Evolutionary conservation across 208 protist genomes (phyloP).

Genomic region (Hexamita inflata): DNA sequence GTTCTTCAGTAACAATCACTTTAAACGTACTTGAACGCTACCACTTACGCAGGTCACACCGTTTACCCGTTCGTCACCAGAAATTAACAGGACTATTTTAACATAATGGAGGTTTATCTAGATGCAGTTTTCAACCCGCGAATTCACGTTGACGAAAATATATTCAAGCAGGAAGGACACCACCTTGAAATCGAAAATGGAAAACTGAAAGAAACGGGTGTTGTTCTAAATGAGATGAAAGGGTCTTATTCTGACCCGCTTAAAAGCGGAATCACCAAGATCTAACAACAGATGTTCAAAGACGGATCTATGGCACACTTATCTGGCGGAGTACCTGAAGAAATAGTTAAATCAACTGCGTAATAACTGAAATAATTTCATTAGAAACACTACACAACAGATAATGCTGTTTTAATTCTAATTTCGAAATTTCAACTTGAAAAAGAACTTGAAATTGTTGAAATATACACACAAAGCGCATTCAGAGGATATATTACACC

Average conservation of each 20-base stretch:
- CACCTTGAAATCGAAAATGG: conserved; percentile 28
- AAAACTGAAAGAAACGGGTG: conserved; percentile 29
- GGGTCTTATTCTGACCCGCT: conserved; percentile 32
- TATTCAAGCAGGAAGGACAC: conserved; percentile 41
- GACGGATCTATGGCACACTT: background rate
- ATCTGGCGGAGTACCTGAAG: background rate
- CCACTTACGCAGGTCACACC: conserved; percentile 44
- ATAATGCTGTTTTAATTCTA: too few species aligned
- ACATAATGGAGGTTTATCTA: conserved; percentile 48
- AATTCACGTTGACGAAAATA: conserved; percentile 9
- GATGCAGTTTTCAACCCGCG: conserved; percentile 46
- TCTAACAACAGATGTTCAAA: background rate
- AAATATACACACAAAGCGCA: too few species aligned
- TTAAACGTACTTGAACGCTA: conserved; percentile 49
- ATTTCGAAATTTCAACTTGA: too few species aligned
- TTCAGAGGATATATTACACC: too few species aligned
- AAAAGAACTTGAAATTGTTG: too few species aligned
- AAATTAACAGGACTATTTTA: conserved; percentile 45
- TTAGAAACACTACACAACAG: background rate
- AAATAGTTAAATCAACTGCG: background rate
- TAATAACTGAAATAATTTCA: background rate
- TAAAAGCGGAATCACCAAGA: background rate
- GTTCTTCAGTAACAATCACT: conserved; percentile 42
- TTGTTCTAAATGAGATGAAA: conserved; percentile 50
- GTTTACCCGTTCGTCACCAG: conserved; percentile 32